Evolutionary conservation across 148 eudicot species (phyloP).

Genomic region (Chenopodium suecicum): DNA sequence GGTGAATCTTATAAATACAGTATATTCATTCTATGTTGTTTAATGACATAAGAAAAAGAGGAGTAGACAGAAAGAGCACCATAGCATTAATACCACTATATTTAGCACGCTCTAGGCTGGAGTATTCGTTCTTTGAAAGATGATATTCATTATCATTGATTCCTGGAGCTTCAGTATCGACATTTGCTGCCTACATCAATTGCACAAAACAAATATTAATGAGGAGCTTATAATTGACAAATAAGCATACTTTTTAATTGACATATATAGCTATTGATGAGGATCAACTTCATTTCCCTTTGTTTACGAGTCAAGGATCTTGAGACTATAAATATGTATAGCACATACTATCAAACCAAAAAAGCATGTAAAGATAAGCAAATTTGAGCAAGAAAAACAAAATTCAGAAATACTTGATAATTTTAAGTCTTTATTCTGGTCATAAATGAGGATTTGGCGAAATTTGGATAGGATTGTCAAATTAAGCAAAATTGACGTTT

Average conservation of each 20-base stretch:
- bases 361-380: neutral
- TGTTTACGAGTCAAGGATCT: too few relatives aligned
- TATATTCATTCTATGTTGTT: neutral
- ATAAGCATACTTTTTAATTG: neutral
- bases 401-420: neutral
- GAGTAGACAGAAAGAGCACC: constrained; percentile 27
- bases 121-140: constrained; percentile 45
- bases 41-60: neutral
- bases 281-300: neutral
- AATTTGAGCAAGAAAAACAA: neutral
- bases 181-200: constrained; percentile 62
- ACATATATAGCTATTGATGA: neutral
- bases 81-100: constrained; percentile 56
- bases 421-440: too few relatives aligned
- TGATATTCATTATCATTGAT: constrained; percentile 50
- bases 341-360: too few relatives aligned
- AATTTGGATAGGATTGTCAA: neutral
- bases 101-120: constrained; percentile 52
- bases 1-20: neutral
- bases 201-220: constrained; percentile 11
- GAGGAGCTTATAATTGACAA: neutral
- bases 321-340: too few relatives aligned
- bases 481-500: neutral
- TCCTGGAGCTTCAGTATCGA: constrained; percentile 63
- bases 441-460: neutral